These are phyloP conservation scores for Verticillium longisporum DNA, from an alignment of 2,329 filamentous ascomycete genomes.

Conservation along the genomic window DNA sequence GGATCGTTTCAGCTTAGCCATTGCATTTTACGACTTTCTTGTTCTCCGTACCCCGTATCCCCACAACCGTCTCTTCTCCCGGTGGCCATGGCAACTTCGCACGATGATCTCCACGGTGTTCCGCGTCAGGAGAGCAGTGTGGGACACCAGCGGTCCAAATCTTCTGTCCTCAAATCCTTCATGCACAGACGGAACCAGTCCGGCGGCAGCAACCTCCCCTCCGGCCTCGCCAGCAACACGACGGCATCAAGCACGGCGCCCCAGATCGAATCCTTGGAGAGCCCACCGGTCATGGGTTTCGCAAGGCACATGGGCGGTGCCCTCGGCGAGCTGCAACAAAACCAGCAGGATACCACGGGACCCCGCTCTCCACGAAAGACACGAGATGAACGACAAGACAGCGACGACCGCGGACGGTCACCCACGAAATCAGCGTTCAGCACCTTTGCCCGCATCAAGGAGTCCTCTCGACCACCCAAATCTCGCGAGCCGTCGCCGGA, in stretches of 20 bases:
- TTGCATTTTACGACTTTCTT: not conserved
- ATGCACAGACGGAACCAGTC: constrained; percentile 43
- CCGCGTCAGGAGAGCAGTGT: not conserved
- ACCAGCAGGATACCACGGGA: constrained; percentile 33
- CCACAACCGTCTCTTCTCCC: not conserved
- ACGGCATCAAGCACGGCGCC: constrained; percentile 4
- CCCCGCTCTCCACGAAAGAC: constrained; percentile 31
- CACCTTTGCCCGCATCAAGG: constrained; percentile 37
- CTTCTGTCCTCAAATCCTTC: constrained; percentile 42
- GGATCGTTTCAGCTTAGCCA: not conserved
- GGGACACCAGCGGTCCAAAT: constrained; percentile 36
- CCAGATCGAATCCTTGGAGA: constrained; percentile 4
- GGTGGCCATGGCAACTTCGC: constrained; percentile 1
- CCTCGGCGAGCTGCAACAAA: constrained; percentile 51
- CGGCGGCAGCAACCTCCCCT: constrained; percentile 24
- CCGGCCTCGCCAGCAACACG: constrained; percentile 10
- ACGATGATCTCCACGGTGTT: not conserved
- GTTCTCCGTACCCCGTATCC: no score
- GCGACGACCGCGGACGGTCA: constrained; percentile 26
- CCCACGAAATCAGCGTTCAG: constrained; percentile 38
- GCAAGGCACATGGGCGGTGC: constrained; percentile 33
- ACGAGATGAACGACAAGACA: constrained; percentile 20
- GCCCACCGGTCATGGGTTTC: constrained; percentile 24
- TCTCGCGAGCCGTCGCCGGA: constrained; percentile 42
- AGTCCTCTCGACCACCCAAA: constrained; percentile 29